Percentiles rank a stretch among this genome's conserved stretches.
These are phyloP conservation scores for Beauveria sp. DNA, from an alignment of 2,329 filamentous ascomycete genomes.

Conservation along the genomic window DNA sequence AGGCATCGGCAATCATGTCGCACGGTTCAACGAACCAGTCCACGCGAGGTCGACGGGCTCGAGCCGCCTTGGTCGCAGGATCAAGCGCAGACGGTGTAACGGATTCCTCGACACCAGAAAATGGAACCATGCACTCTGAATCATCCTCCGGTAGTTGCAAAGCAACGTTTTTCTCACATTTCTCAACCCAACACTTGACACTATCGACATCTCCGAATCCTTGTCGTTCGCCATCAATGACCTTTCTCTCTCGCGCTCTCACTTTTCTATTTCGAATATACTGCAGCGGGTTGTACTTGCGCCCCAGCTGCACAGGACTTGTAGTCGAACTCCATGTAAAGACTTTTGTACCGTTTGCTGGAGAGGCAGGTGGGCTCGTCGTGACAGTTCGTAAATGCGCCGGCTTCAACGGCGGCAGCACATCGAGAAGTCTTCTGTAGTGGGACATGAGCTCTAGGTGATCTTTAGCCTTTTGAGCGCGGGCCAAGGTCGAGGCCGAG, in stretches of 20 bases:
- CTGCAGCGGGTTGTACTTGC: conserved; percentile 84
- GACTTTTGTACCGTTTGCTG: conserved; percentile 17
- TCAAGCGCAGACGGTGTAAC: conserved; percentile 36
- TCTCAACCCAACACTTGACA: conserved; percentile 71
- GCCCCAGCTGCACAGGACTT: conserved; percentile 40
- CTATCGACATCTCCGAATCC: conserved; percentile 68
- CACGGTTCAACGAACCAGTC: conserved; percentile 81
- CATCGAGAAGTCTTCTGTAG: conserved; percentile 72
- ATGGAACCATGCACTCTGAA: conserved; percentile 33
- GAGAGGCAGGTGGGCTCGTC: conserved; percentile 35
- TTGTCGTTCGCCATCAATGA: conserved; percentile 65
- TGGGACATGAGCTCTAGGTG: conserved; percentile 81
- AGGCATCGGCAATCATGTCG: conserved; percentile 81
- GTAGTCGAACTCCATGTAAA: conserved; percentile 14
- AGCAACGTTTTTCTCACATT: conserved; percentile 37
- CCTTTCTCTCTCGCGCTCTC: conserved; percentile 66
- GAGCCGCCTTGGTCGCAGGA: conserved; percentile 40
- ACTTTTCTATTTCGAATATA: conserved; percentile 86
- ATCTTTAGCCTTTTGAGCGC: conserved; percentile 76
- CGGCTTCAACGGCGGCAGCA: conserved; percentile 64
- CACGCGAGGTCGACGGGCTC: conserved; percentile 64
- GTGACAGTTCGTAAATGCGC: conserved; percentile 30
- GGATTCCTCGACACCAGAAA: conserved; percentile 37
- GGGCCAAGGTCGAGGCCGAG: conserved; percentile 70
- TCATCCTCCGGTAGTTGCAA: conserved; percentile 17